Conservation (phyloP, 2,329 filamentous ascomycete genomes). For the Neurospora sp. region DNA sequence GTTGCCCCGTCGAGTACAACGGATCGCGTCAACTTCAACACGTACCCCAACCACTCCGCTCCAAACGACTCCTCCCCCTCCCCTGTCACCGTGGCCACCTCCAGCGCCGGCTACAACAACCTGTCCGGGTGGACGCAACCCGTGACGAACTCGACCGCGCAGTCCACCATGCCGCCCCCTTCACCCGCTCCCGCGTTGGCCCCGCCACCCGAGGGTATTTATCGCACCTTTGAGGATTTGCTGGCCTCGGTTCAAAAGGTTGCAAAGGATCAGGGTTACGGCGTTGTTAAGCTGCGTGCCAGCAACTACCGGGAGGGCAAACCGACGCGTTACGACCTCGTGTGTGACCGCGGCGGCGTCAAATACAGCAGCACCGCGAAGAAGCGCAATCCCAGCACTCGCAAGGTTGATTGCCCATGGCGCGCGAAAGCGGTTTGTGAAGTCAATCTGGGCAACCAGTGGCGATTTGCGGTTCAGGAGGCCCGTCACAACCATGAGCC, state of each 20-base stretch:
- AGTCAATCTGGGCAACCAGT: slow-evolving; percentile 51
- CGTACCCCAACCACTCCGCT: slow-evolving; percentile 12
- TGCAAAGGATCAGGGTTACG: slow-evolving; percentile 52
- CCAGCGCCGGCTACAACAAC: slow-evolving; percentile 13
- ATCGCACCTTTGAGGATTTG: slow-evolving; percentile 48
- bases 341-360: slow-evolving; percentile 53
- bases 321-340: slow-evolving; percentile 51
- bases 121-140: slow-evolving; percentile 12
- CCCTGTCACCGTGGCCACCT: slow-evolving; percentile 14
- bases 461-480: slow-evolving; percentile 53
- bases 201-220: slow-evolving; percentile 51
- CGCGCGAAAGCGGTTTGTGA: slow-evolving; percentile 55
- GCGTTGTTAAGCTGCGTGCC: slow-evolving; percentile 51
- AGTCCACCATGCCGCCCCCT: slow-evolving; percentile 32
- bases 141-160: slow-evolving; percentile 14
- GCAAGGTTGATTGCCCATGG: slow-evolving; percentile 55
- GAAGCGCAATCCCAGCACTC: slow-evolving; percentile 53
- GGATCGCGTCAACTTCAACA: slow-evolving; percentile 15
- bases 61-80: slow-evolving; percentile 8
- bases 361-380: slow-evolving; percentile 57
- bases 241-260: slow-evolving; percentile 47
- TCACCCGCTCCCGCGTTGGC: slow-evolving; percentile 36
- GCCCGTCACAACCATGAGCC: slow-evolving; percentile 53
- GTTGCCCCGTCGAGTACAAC: slow-evolving; percentile 10
- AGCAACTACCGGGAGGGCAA: slow-evolving; percentile 55